Evolutionary conservation across 768 basidiomycete genomes (phyloP).

Genomic region (Austroboletus eburneus): DNA sequence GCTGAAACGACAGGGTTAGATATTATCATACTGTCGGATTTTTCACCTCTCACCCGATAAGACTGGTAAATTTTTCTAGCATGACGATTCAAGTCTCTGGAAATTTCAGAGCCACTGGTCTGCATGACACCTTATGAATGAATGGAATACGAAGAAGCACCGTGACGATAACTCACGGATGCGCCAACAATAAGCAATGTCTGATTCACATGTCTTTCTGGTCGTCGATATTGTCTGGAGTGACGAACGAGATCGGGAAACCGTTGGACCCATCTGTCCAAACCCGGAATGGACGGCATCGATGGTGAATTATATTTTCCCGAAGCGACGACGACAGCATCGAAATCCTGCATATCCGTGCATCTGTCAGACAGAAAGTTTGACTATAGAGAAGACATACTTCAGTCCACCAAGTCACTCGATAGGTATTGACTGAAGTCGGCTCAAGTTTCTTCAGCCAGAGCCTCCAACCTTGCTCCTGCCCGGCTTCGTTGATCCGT

Average conservation of each 20-base stretch:
- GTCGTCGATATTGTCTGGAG: slow-evolving; percentile 40
- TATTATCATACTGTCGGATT: too few relatives aligned
- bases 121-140: not conserved
- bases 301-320: slow-evolving; percentile 12
- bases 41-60: slow-evolving; percentile 5
- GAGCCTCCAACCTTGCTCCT: slow-evolving; percentile 13
- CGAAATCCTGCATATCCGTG: slow-evolving; percentile 6
- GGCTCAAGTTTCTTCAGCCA: slow-evolving; percentile 7
- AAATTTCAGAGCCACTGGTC: slow-evolving; percentile 10
- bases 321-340: slow-evolving; percentile 11
- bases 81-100: slow-evolving; percentile 10
- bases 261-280: slow-evolving; percentile 11
- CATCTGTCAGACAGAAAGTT: not conserved
- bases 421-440: slow-evolving; percentile 14
- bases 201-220: slow-evolving; percentile 33
- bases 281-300: slow-evolving; percentile 13
- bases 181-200: slow-evolving; percentile 42
- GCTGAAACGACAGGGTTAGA: too few relatives aligned
- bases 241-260: slow-evolving; percentile 37
- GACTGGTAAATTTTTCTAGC: slow-evolving; percentile 10
- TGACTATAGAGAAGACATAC: not conserved
- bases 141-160: not conserved
- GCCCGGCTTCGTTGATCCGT: slow-evolving; percentile 14
- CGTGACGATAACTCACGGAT: not conserved
- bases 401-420: slow-evolving; percentile 31